These are phyloP conservation scores for Cryptosporidium muris DNA, from an alignment of 169 alveolate genomes.

Conservation along the genomic window DNA sequence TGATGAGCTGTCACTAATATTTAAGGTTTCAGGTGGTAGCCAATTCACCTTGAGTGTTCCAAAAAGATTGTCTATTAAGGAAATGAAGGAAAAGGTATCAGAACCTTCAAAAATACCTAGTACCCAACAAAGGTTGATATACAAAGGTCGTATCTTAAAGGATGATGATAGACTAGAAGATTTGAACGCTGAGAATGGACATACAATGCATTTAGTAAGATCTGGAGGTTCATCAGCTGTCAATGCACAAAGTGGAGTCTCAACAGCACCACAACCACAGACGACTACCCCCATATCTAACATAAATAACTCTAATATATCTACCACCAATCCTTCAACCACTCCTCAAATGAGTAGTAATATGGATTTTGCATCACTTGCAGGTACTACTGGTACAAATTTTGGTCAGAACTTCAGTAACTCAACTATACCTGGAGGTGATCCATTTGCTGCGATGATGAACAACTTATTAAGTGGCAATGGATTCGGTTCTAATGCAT, in stretches of 20 bases:
- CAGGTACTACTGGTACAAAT: background rate
- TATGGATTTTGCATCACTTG: background rate
- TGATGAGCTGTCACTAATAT: slow-evolving; percentile 73
- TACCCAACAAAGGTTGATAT: slow-evolving; percentile 82
- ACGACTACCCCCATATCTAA: slow-evolving; percentile 6
- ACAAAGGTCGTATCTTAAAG: slow-evolving; percentile 88
- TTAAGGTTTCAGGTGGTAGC: slow-evolving; percentile 85
- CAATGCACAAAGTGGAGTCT: slow-evolving; percentile 8
- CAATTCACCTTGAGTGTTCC: slow-evolving; percentile 78
- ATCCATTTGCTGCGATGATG: slow-evolving; percentile 33
- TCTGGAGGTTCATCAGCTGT: slow-evolving; percentile 79
- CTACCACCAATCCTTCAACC: background rate
- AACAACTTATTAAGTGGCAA: slow-evolving; percentile 15
- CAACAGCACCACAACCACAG: slow-evolving; percentile 28
- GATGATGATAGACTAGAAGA: slow-evolving; percentile 82
- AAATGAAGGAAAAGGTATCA: slow-evolving; percentile 80
- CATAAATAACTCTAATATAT: background rate
- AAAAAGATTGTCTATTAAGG: slow-evolving; percentile 76
- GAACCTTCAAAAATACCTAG: slow-evolving; percentile 80
- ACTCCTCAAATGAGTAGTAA: background rate
- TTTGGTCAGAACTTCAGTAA: background rate
- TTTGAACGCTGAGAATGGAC: slow-evolving; percentile 85
- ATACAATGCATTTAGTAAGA: slow-evolving; percentile 88
- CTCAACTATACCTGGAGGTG: background rate
- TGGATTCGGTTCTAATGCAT: slow-evolving; percentile 19